Evolutionary conservation across 176 grass and related monocot genomes (phyloP), one percentile per base, ranked within the genome.

Genomic region (Ensete ventricosum): DNA sequence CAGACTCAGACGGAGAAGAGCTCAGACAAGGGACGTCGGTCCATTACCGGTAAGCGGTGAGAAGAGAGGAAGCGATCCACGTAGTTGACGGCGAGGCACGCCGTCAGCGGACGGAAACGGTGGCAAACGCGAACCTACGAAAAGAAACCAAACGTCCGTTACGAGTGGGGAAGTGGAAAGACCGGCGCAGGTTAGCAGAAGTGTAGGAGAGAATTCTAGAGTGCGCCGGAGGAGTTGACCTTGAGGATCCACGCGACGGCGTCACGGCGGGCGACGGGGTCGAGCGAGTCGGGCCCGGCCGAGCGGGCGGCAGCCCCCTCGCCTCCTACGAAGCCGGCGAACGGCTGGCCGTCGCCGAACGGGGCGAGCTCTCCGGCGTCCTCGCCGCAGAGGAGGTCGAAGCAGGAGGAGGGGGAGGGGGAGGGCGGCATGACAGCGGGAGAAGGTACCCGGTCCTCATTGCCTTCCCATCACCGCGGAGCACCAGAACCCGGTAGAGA

Each of bases 81-180:
- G 88, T 99, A 99, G 78, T 88, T 89, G 48, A 99, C 95, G 62
- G 95, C 91, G 81, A 99, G 88, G 85, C 94, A 99, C 16, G 91
- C 91, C 54, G 95, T 99, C 75, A 94, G 49, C 11, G 95, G 95
- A 50, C 88, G 86, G 73, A 99, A 91, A 66, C 84, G 63, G 22
- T 94, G 84, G 82, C 77, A 88, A 20, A 73, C 78, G 22, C 81
- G 78, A 53, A 91, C 95, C 95, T 99, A 81, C 69, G 5, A 80
- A 52, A 55, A 16, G 55, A 50, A n/a, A 52, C 34, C 16, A 22
- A 20, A 50, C 26, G 67, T 70, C 43, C 34, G 67, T 73, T 21
- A 73, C 8, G 19, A 72, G 0, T 4, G 34, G 2, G 17, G 10
- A 23, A 34, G 14, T 8, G 1, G 34, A 1, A 1, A 2, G 3